These are phyloP conservation scores for Penicillium salamii DNA, from an alignment of 495 filamentous ascomycete species.

Conservation along the genomic window DNA sequence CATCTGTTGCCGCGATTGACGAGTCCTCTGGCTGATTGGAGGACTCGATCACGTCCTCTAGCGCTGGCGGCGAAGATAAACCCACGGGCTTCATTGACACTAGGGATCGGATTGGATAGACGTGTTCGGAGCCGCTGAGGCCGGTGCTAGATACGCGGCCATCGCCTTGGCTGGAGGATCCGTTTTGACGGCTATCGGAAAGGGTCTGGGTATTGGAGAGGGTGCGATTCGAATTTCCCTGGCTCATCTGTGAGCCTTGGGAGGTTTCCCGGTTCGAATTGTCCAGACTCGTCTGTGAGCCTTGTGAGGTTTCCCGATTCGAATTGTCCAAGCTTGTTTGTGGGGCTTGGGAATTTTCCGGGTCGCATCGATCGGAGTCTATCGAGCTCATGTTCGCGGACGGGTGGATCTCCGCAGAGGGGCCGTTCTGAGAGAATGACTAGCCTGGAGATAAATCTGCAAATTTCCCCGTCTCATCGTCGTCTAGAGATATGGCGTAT, in stretches of 20 bases:
- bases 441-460: too few species aligned
- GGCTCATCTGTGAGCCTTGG: conserved; percentile 1
- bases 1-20: too few species aligned
- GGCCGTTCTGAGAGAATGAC: too few species aligned
- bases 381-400: too few species aligned
- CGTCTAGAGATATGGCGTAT: too few species aligned
- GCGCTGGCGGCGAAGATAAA: background rate
- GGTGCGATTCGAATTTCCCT: background rate
- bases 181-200: conserved; percentile 2
- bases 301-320: background rate
- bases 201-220: background rate
- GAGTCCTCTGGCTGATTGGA: too few species aligned
- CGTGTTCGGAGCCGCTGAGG: conserved; percentile 3
- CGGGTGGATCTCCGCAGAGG: too few species aligned
- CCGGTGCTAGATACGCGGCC: conserved; percentile 3
- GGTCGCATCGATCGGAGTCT: too few species aligned
- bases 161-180: conserved; percentile 2
- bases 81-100: background rate
- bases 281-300: conserved; percentile 1
- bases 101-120: conserved; percentile 4
- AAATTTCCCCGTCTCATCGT: too few species aligned
- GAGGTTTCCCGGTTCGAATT: background rate
- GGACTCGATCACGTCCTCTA: too few species aligned
- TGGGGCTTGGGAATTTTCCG: background rate
- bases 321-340: conserved; percentile 6